Evolutionary conservation across 805 yeast species (phyloP), one percentile per base, ranked within the genome.

Genomic region (Pichia gijzeniarum): DNA sequence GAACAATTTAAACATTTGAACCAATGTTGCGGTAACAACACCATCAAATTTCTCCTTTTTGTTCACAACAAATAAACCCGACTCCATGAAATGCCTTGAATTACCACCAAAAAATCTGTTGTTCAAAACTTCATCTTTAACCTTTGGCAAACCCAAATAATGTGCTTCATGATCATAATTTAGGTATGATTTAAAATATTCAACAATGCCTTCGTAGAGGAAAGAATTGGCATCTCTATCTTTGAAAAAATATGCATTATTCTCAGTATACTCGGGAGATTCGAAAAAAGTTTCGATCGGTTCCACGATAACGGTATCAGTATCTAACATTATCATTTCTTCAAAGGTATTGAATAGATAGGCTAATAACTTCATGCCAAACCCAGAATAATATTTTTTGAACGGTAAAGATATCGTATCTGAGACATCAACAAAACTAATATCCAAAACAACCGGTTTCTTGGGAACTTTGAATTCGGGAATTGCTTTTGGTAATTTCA

Each of bases 301-400:
- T 14, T 66, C 53, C 40, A 71, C 53, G 13, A 64, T 67, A 32
- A 72, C 67, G 0, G 74, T 61, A 56, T 77, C 82, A 3, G 82
- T 75, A 59, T 78, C 82, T 48, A 78, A 53, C 52, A 77, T 59
- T 33, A 78, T 66, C 61, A 69, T 70, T 44, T 77, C 81, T 52
- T 75, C 79, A 55, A 73, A 77, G 1, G 81, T 71, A 49, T 73
- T 79, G 59, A 81, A 80, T 32, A 77, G 49, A 21, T 74, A 67
- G 1, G 85, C 82, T 28, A 79, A 54, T 59, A 81, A 69, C 56
- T 80, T 82, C 61, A 59, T 64, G 28, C 66, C 61, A 54, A 60
- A 64, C 25, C 55, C 50, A 28, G 42, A 45, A 50, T 60, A 64
- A 44, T 50, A 58, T 4, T 45, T 41, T 44, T 51, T 53, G 45